Conservation (phyloP, 2,329 filamentous ascomycete genomes). For the Furcasterigmium furcatum region DNA sequence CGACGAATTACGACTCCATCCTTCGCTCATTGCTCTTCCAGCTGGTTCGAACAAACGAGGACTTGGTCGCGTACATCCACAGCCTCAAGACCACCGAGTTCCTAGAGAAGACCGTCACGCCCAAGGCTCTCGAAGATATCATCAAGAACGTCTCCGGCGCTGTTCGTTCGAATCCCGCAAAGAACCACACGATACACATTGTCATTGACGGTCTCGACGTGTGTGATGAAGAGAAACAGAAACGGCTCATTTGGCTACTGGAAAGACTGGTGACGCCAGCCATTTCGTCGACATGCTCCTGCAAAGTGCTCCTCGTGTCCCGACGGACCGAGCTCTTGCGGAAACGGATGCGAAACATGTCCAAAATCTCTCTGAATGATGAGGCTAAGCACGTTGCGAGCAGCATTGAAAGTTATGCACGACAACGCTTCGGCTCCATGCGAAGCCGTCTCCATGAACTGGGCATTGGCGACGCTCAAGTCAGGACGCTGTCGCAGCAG, state of each 20-base stretch:
- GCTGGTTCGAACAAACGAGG: background rate
- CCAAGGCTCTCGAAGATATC: background rate
- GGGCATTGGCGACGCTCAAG: conserved; percentile 7
- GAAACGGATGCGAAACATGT: conserved; percentile 12
- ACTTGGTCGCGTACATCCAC: conserved; percentile 2
- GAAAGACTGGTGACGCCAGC: background rate
- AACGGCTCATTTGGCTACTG: background rate
- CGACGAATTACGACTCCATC: conserved; percentile 23
- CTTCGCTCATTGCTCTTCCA: conserved; percentile 8
- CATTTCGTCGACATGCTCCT: background rate
- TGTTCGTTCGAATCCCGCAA: conserved; percentile 4
- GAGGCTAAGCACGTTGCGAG: conserved; percentile 16
- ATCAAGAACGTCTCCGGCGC: background rate
- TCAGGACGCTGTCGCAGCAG: conserved; percentile 9
- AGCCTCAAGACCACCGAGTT: background rate
- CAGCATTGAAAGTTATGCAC: conserved; percentile 18
- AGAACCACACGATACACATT: conserved; percentile 1
- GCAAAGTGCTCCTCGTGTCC: conserved; percentile 3
- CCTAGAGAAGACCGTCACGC: background rate
- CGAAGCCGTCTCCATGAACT: conserved; percentile 11
- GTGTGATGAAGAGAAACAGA: background rate
- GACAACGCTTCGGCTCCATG: conserved; percentile 6
- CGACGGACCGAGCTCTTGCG: conserved; percentile 3
- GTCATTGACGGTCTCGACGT: conserved; percentile 4
- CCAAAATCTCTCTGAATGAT: conserved; percentile 19